phyloP scores from a whole-genome alignment of 1,284 basidiomycete genomes.

The Tilletia setariae region DNA sequence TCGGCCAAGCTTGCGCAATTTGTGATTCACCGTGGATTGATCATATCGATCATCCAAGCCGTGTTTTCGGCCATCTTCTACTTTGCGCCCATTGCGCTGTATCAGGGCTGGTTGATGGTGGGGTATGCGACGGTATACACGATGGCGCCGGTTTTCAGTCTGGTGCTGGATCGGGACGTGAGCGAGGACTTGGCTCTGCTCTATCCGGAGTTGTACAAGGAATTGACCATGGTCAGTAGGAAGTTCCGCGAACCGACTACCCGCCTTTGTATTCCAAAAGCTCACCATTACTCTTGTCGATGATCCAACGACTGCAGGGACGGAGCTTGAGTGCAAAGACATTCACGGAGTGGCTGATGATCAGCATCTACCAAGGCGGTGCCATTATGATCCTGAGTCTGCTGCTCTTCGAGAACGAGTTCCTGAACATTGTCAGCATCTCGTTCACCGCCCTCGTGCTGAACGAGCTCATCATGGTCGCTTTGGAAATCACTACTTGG shows the following conservation, averaged over 20 bases:
- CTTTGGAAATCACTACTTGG: constrained; percentile 95
- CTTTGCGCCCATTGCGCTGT: constrained; percentile 95
- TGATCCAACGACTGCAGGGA: constrained; percentile 26
- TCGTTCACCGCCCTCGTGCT: constrained; percentile 93
- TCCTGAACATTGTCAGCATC: constrained; percentile 95
- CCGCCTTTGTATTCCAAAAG: too few species aligned
- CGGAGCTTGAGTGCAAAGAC: constrained; percentile 85
- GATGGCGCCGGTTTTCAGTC: constrained; percentile 96
- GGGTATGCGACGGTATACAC: constrained; percentile 98
- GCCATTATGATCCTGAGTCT: constrained; percentile 98
- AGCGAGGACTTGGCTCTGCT: constrained; percentile 90
- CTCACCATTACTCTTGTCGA: background rate
- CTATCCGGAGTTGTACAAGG: constrained; percentile 97
- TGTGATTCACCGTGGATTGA: constrained; percentile 89
- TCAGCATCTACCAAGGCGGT: constrained; percentile 95
- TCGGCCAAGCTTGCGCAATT: constrained; percentile 97
- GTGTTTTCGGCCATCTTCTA: constrained; percentile 98
- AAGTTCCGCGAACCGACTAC: background rate
- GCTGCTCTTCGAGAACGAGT: constrained; percentile 93
- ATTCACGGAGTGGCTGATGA: constrained; percentile 97
- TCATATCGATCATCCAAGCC: constrained; percentile 84
- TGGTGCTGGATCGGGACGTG: constrained; percentile 92
- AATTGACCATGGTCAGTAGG: constrained; percentile 76
- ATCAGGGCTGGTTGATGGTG: constrained; percentile 96
- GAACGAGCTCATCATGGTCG: constrained; percentile 99